Conservation (phyloP, 108 stramenopile species). For the Stephanodiscus triporus region DNA sequence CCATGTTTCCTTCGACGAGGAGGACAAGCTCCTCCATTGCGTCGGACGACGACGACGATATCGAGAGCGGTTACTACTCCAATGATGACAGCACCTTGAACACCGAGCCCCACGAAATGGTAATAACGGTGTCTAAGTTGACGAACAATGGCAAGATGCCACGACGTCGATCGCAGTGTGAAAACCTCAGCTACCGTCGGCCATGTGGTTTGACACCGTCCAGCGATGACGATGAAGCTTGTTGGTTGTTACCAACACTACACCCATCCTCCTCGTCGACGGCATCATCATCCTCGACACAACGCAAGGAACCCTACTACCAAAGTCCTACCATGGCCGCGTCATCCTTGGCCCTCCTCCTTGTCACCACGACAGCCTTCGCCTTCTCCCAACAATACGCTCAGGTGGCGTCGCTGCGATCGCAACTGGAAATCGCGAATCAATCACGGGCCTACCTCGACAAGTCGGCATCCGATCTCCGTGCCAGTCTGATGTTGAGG, state of each 20-base stretch:
- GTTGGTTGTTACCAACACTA: too few relatives aligned
- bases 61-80: conserved; percentile 14
- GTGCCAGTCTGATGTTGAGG: not conserved
- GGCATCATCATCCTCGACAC: too few relatives aligned
- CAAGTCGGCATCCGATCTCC: not conserved
- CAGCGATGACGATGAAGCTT: too few relatives aligned
- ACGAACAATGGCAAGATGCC: not conserved
- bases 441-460: conserved; percentile 7
- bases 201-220: too few relatives aligned
- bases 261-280: too few relatives aligned
- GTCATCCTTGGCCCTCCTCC: not conserved
- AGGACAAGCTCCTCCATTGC: not conserved
- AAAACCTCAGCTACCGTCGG: too few relatives aligned
- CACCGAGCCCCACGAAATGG: not conserved
- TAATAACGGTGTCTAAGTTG: not conserved
- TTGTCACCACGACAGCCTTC: not conserved
- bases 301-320: not conserved
- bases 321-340: not conserved
- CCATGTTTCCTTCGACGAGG: too few relatives aligned
- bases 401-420: conserved; percentile 8
- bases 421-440: conserved; percentile 3
- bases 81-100: not conserved
- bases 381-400: not conserved
- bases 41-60: not conserved
- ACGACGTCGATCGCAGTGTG: not conserved